Evolutionary conservation across 352 stramenopile genomes (phyloP), one percentile per base, ranked within the genome.

Genomic region (Pythium aquatile): DNA sequence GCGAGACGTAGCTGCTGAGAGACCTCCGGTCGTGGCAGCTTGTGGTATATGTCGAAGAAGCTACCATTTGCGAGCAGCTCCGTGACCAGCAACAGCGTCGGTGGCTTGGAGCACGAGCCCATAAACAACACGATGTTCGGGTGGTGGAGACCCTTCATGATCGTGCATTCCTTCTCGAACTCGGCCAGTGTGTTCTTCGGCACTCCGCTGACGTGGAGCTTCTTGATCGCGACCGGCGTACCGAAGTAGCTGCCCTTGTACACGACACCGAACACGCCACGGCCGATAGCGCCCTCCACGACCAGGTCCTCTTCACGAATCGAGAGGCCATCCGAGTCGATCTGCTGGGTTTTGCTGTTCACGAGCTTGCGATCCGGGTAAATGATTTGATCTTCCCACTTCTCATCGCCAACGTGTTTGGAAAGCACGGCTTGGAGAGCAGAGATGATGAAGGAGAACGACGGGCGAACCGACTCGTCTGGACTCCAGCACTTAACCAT

Each of bases 111-210:
- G 79, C 94, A 99, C 20, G 96, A 98, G 32, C 96, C 96, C 90
- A 99, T 98, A 70, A 98, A 99, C 11, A 99, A 78, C 62, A 98
- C 97, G 58, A 99, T 98, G 74, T 99, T 99, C 8, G 97, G 96
- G 77, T 99, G 97, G 60, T 97, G 77, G 58, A 99, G 88, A 2
- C 85, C 81, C 48, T 88, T 91, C 85, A 93, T 93, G 71, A 95
- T 93, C 20, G 47, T 85, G 64, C 83, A 93, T 58, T 93, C 83
- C 47, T 95, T 93, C 48, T 95, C 81, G 29, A 93, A 95, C 61
- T 93, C 86, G 28, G 76, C 48, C 42, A 93, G 70, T 5, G 85
- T 93, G 67, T 93, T 93, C 66, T 93, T 93, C 3, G 83, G 81
- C 51, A 93, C 85, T 6, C 76, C 75, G 51, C 79, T 90, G 37